These are phyloP conservation scores for Vitis hybrid DNA, from an alignment of 177 flowering plant species.

Conservation along the genomic window DNA sequence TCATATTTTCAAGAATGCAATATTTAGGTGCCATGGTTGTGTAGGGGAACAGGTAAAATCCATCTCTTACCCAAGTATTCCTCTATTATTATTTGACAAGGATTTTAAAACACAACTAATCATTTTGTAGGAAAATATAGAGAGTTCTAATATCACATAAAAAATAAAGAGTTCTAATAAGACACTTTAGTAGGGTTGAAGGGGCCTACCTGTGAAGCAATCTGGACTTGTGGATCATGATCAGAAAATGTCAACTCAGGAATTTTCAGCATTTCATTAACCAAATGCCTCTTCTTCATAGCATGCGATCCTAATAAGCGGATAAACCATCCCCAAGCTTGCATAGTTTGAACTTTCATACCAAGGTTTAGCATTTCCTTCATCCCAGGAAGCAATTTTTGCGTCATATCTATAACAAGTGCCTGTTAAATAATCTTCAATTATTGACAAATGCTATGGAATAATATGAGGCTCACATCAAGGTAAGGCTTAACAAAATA, in stretches of 20 bases:
- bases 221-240: constrained; percentile 60
- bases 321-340: constrained; percentile 89
- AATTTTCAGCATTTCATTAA: constrained; percentile 73
- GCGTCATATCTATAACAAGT: constrained; percentile 52
- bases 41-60: no score
- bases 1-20: no score
- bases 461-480: not conserved
- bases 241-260: constrained; percentile 68
- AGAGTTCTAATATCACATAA: no score
- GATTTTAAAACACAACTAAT: not conserved
- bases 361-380: constrained; percentile 47
- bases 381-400: constrained; percentile 51
- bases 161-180: no score
- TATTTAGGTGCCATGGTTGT: no score
- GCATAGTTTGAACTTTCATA: constrained; percentile 52
- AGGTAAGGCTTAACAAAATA: no score
- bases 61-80: not conserved
- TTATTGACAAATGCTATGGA: not conserved
- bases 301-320: constrained; percentile 58
- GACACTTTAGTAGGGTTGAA: not conserved
- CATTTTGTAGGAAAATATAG: not conserved
- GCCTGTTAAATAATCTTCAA: constrained; percentile 30
- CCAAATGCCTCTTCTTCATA: constrained; percentile 45
- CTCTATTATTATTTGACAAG: not conserved
- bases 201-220: constrained; percentile 60